These are phyloP conservation scores for Epicoccum sorghinum DNA, from an alignment of 2,329 filamentous ascomycete species.

Conservation along the genomic window DNA sequence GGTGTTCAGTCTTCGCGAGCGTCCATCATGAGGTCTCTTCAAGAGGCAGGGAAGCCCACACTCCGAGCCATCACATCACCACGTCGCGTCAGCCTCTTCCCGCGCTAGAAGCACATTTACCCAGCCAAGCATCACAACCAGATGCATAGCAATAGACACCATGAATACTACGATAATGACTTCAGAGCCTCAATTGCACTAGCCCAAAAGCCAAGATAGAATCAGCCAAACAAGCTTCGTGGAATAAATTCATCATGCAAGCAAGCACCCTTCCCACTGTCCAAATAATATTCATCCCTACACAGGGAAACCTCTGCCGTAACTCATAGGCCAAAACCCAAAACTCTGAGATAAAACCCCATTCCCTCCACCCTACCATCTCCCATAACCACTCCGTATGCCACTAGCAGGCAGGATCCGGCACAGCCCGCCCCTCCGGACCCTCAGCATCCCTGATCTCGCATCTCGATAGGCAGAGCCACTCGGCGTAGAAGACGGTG, in stretches of 20 bases:
- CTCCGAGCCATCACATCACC: too few relatives aligned
- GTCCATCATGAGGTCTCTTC: too few relatives aligned
- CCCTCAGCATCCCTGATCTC: conserved; percentile 18
- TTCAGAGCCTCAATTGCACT: not conserved
- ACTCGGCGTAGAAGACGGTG: conserved; percentile 12
- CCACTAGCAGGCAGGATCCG: conserved; percentile 1
- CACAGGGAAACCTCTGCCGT: too few relatives aligned
- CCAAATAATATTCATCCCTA: too few relatives aligned
- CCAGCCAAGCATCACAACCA: not conserved
- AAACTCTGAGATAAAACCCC: not conserved
- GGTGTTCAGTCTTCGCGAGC: too few relatives aligned
- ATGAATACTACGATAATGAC: conserved; percentile 12
- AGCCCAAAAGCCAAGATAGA: too few relatives aligned
- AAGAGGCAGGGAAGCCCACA: too few relatives aligned
- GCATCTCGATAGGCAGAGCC: conserved; percentile 19
- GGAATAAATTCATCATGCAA: too few relatives aligned
- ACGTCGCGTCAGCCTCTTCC: too few relatives aligned
- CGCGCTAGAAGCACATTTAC: not conserved
- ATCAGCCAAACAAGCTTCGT: not conserved
- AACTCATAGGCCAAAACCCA: too few relatives aligned
- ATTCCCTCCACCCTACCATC: not conserved
- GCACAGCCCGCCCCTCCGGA: conserved; percentile 9
- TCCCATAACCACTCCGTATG: not conserved
- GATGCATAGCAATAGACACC: conserved; percentile 1
- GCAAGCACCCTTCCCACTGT: too few relatives aligned